Conservation (phyloP, 768 basidiomycete genomes). For the Flagelloscypha sp. region DNA sequence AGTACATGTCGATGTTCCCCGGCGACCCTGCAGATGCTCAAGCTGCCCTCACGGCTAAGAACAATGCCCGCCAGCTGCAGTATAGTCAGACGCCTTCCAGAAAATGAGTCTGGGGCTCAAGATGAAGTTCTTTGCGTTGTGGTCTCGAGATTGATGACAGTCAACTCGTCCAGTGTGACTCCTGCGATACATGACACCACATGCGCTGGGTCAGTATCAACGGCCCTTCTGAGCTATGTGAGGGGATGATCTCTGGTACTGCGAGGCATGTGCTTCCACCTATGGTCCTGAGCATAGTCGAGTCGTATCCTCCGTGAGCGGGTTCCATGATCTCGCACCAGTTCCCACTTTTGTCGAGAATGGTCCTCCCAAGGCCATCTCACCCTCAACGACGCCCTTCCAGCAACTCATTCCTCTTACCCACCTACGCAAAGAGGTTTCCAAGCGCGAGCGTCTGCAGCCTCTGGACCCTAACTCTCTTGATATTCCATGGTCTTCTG, state of each 20-base stretch:
- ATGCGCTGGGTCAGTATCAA: slow-evolving; percentile 69
- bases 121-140: slow-evolving; percentile 57
- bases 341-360: slow-evolving; percentile 39
- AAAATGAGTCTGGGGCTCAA: slow-evolving; percentile 25
- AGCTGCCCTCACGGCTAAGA: slow-evolving; percentile 65
- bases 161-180: slow-evolving; percentile 77
- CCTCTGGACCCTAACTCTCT: no score
- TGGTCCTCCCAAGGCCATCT: slow-evolving; percentile 16
- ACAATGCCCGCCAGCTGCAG: slow-evolving; percentile 53
- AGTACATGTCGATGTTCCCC: slow-evolving; percentile 32
- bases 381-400: slow-evolving; percentile 34
- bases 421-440: no score
- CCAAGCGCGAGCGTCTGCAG: no score
- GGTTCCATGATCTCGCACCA: slow-evolving; percentile 10
- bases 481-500: no score
- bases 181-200: slow-evolving; percentile 78
- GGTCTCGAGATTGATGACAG: slow-evolving; percentile 59
- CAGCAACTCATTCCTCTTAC: slow-evolving; percentile 26
- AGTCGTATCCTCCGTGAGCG: no score
- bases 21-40: slow-evolving; percentile 73
- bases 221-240: slow-evolving; percentile 56
- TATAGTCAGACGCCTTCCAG: slow-evolving; percentile 32
- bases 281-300: no score
- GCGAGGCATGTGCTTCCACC: slow-evolving; percentile 48
- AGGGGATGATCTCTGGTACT: slow-evolving; percentile 79